Base-by-base conservation (phyloP, 108 stramenopile species). In the Aureococcus anophagefferens region DNA sequence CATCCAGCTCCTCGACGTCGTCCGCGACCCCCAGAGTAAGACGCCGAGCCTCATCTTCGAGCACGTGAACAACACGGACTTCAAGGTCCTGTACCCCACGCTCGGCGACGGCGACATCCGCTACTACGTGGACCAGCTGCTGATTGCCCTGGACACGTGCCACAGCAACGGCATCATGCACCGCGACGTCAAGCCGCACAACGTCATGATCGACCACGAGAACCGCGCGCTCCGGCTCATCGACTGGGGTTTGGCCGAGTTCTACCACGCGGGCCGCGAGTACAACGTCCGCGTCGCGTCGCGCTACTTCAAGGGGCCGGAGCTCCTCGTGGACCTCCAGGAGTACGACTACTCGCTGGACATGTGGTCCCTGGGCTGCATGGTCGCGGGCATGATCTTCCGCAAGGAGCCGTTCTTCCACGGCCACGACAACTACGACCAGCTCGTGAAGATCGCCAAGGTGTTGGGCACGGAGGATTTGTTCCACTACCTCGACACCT, bases 111-210 rank as follows among this genome's bases (percentile, higher is more conserved):
- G 86, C 77, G 98, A 99, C 85, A 97, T 99, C 68, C 89, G 98
- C 35, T 99, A 96, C 78, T 99, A 99, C 86, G 96, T 99, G 69
- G 93, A 89, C 84, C 94, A 99, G 83, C 86, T 99, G 33, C 88
- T 99, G 69, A 97, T 96, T 80, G 98, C 97, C 4, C 87, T 99
- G 63, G 98, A 99, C 85, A 98, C 94, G 83, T 98, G 96, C 75
- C 98, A 99, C 85, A 94, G 94, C 59, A 98, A 99, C 81, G 98
- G 98, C 46, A 97, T 99, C 65, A 98, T 98, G 97, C 98, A 99
- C 83, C 85, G 98, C 68, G 98, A 99, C 86, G 96, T 99, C 70
- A 99, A 99, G 83, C 99, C 99, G 28, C 97, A 98, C 89, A 99
- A 99, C 79, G 95, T 99, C 75, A 97, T 98, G 95, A 98, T 99